Evolutionary conservation across 2,329 filamentous ascomycete genomes (phyloP).

Genomic region (Sclerotinia trifoliorum): DNA sequence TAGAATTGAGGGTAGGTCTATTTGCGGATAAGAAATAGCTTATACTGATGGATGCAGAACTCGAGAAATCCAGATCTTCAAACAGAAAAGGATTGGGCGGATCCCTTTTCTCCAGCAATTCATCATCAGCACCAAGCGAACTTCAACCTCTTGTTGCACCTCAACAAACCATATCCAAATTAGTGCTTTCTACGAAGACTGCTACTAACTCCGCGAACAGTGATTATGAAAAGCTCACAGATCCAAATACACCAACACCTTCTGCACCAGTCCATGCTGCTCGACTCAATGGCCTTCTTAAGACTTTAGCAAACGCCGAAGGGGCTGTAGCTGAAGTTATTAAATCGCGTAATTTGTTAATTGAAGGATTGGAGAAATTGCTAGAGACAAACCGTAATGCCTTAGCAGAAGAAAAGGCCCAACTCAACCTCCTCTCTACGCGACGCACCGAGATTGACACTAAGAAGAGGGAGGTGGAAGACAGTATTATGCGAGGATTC

Average conservation of each 20-base stretch:
- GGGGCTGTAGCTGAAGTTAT: slow-evolving; percentile 86
- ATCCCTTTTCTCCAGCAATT: slow-evolving; percentile 66
- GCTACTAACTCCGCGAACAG: slow-evolving; percentile 68
- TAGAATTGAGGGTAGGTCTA: slow-evolving; percentile 67
- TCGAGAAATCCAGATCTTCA: slow-evolving; percentile 59
- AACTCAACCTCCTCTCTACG: slow-evolving; percentile 61
- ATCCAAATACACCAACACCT: slow-evolving; percentile 65
- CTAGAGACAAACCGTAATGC: slow-evolving; percentile 70
- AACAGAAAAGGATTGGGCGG: slow-evolving; percentile 55
- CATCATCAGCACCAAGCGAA: slow-evolving; percentile 67
- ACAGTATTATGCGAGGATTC: slow-evolving; percentile 83
- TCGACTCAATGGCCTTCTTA: slow-evolving; percentile 83
- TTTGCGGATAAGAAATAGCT: neutral
- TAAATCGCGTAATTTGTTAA: slow-evolving; percentile 75
- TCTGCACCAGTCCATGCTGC: slow-evolving; percentile 90
- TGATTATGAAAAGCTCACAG: slow-evolving; percentile 82
- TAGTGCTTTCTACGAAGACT: slow-evolving; percentile 64
- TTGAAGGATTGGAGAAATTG: slow-evolving; percentile 78
- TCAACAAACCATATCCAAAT: slow-evolving; percentile 72
- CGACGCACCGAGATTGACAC: slow-evolving; percentile 71
- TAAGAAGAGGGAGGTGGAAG: slow-evolving; percentile 86
- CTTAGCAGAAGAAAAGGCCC: slow-evolving; percentile 66
- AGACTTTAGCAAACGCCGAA: slow-evolving; percentile 83
- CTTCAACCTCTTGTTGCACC: slow-evolving; percentile 71
- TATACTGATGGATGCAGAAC: slow-evolving; percentile 46